Base-by-base conservation (phyloP, 2,329 filamentous ascomycete genomes). In the Claviceps quebecensis region DNA sequence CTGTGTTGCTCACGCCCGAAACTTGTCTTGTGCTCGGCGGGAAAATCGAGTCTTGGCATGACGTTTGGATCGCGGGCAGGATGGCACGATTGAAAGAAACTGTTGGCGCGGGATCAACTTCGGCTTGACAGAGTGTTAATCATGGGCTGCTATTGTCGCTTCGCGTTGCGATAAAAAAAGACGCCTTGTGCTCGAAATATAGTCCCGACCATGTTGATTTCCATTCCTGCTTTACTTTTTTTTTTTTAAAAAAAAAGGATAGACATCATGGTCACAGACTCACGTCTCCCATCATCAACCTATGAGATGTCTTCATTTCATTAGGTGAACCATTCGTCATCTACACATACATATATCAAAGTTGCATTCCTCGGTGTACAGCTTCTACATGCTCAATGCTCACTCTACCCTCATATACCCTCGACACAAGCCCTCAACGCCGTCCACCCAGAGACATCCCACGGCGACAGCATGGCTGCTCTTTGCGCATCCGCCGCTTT, bases 11-110 rank as follows among this genome's bases (percentile, higher is more conserved):
- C 19, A 83, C 88, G 55, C 82, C 87, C 1, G 70, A 69, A 2
- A 80, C 67, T 52, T 83, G 81, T 50, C 74, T 78, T n/a, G 62
- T 95, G 2, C 67, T 96, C n/a, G 93, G 93, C 2, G 93, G 93
- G 0, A 94, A 87, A 69, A 77, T 97, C 45, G 89, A 96, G 51
- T 72, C 72, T 0, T 79, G 89, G 74, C 87, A 97, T 61, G 83
- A 80, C 62, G 74, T 74, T 7, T 97, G 91, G 91, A 74, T 75
- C 46, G 79, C 82, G 14, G 80, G 80, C 2, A 76, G 86, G 56
- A 82, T 95, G 65, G 75, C 74, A 47, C 77, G 79, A 56, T 65
- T 97, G 54, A 81, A 80, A 62, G 76, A 78, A 48, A 77, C 74
- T 13, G 76, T 83, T 17, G 71, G 56, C 38, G 44, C 54, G 13